Conservation (phyloP, 2,329 filamentous ascomycete genomes). For the Ascochyta fabae region DNA sequence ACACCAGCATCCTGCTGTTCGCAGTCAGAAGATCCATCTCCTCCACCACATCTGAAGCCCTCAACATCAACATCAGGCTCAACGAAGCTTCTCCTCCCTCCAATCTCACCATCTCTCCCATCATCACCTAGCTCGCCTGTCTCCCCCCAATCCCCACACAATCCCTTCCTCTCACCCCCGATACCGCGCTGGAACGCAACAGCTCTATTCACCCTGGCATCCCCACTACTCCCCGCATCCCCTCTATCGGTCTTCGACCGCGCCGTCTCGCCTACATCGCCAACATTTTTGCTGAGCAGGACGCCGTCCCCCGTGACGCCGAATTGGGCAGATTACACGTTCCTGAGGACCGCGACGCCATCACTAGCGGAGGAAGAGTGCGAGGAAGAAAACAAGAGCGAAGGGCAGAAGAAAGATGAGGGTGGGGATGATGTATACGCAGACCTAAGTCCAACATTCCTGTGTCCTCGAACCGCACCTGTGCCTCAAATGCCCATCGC, state of each 20-base stretch:
- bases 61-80: background rate
- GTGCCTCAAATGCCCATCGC: background rate
- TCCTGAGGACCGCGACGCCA: background rate
- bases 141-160: constrained; percentile 5
- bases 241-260: constrained; percentile 29
- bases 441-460: background rate
- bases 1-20: background rate
- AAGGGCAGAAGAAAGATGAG: no score
- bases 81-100: background rate
- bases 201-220: constrained; percentile 6
- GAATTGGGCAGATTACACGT: background rate
- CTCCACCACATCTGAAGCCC: background rate
- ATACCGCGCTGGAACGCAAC: background rate
- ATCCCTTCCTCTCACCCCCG: constrained; percentile 26
- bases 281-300: constrained; percentile 1
- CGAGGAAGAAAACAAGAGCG: background rate
- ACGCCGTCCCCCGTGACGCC: background rate
- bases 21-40: background rate
- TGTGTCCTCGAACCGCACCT: constrained; percentile 2
- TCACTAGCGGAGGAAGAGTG: background rate
- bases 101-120: background rate
- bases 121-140: background rate
- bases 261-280: constrained; percentile 16
- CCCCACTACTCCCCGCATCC: constrained; percentile 25
- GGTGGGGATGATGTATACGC: background rate